Evolutionary conservation across 768 basidiomycete genomes (phyloP).

Genomic region (Pholiota conissans): DNA sequence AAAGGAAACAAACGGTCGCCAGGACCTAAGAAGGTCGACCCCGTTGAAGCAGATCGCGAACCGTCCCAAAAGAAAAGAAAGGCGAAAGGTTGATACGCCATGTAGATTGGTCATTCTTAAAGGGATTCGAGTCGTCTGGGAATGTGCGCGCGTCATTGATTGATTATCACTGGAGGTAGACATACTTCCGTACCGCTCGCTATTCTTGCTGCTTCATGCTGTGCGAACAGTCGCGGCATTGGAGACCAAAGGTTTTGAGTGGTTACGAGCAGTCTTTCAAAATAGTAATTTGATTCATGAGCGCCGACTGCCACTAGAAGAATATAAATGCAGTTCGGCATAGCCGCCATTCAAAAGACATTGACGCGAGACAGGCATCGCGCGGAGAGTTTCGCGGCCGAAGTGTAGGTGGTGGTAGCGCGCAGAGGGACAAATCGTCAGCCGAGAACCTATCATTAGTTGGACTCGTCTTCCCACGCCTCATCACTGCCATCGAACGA

Average conservation of each 20-base stretch:
- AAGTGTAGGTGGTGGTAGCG: neutral
- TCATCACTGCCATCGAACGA: neutral
- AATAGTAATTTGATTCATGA: neutral
- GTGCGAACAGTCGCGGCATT: too few species aligned
- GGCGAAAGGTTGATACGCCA: conserved; percentile 14
- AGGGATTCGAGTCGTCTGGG: neutral
- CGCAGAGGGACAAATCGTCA: neutral
- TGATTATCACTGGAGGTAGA: neutral
- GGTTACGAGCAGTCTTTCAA: neutral
- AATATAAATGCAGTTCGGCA: neutral
- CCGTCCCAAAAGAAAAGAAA: conserved; percentile 17
- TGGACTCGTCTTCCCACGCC: neutral
- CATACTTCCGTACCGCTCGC: neutral
- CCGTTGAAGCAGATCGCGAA: conserved; percentile 9
- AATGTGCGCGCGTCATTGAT: neutral
- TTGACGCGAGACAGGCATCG: neutral
- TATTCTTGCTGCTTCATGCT: conserved; percentile 1
- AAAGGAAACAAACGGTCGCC: conserved; percentile 26
- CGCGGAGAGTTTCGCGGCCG: neutral
- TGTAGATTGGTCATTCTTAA: conserved; percentile 9
- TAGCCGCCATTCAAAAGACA: neutral
- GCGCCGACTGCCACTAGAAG: neutral
- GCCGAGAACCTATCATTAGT: neutral
- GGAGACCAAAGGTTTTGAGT: too few species aligned
- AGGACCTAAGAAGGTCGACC: conserved; percentile 31